A percentile compares a stretch with the other conserved stretches of the same genome.
Evolutionary conservation across 2,329 filamentous ascomycete species (phyloP).

Genomic region (Penicillium polonicum): DNA sequence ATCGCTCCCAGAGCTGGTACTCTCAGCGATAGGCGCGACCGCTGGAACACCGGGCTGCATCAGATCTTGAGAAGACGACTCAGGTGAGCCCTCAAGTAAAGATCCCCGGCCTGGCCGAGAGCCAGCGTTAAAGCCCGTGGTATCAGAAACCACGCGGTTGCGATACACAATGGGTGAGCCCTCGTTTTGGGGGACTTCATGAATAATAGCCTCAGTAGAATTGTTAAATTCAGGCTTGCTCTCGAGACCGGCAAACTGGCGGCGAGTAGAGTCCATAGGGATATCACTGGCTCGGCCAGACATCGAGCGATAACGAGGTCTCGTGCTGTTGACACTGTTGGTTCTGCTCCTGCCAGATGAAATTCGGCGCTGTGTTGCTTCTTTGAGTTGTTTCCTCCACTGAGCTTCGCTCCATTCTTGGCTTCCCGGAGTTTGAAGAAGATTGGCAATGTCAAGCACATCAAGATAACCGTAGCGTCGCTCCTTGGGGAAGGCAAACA

Average conservation of each 20-base stretch:
- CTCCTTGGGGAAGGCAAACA: constrained; percentile 96
- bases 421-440: constrained; percentile 78
- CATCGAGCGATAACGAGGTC: constrained; percentile 40
- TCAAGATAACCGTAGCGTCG: constrained; percentile 88
- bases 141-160: constrained; percentile 35
- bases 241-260: constrained; percentile 20
- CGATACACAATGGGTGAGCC: constrained; percentile 25
- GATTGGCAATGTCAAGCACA: constrained; percentile 73
- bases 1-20: constrained; percentile 45
- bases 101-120: constrained; percentile 15
- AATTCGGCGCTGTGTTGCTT: constrained; percentile 65
- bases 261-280: constrained; percentile 32
- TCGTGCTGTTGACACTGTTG: constrained; percentile 59
- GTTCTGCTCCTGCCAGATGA: constrained; percentile 42
- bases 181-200: constrained; percentile 27
- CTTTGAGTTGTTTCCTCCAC: constrained; percentile 87
- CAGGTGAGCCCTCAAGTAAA: constrained; percentile 32
- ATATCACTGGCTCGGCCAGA: constrained; percentile 37
- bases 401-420: constrained; percentile 77
- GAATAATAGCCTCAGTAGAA: constrained; percentile 38
- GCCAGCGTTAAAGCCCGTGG: constrained; percentile 23
- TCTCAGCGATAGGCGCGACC: constrained; percentile 32
- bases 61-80: constrained; percentile 40
- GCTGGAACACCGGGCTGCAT: constrained; percentile 25
- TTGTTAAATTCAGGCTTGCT: constrained; percentile 33